Evolutionary conservation across 306 rosid genomes (phyloP), one percentile per base, ranked within the genome.

Genomic region (Luffa aegyptiaca): DNA sequence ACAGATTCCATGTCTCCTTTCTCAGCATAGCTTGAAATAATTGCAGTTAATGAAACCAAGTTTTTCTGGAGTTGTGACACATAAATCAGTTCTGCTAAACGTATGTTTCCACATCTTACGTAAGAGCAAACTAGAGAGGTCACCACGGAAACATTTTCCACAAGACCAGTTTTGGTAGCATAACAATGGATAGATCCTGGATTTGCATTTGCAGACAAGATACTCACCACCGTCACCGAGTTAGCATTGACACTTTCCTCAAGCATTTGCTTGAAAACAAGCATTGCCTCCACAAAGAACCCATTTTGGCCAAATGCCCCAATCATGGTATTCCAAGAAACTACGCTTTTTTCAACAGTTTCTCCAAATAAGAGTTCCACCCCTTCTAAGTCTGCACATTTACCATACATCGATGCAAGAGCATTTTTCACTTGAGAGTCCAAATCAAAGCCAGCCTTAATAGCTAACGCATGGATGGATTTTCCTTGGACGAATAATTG

Each of bases 291-390:
- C 36, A 9, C 16, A 42, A 69, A 69, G 53, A 69, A n/a, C 53
- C 75, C 75, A 69, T 69, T 69, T 69, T 69, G 75, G 17, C 53
- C 52, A 45, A 69, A 69, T 69, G 53, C 75, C 53, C 75, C 75
- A 42, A 69, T 69, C 53, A 41, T 69, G n/a, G 55, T 44, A 69
- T 69, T 69, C 75, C 75, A 69, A 69, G 75, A 69, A 69, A 69
- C 53, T 10, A 69, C 75, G 3, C 14, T 42, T n/a, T 69, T 69
- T 44, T 42, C 75, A 41, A n/a, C 2, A 4, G 11, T 69, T 21
- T 69, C 75, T 69, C 36, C 75, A 69, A 69, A 69, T n/a, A 69
- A 44, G 53, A 42, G 75, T 20, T 69, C 53, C 75, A 69, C 75
- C 37, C 55, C 75, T 44, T n/a, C 55, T 20, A 69, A 42, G 44